Conservation (phyloP, 2,329 filamentous ascomycete genomes). For the Diaporthe ilicicola region DNA sequence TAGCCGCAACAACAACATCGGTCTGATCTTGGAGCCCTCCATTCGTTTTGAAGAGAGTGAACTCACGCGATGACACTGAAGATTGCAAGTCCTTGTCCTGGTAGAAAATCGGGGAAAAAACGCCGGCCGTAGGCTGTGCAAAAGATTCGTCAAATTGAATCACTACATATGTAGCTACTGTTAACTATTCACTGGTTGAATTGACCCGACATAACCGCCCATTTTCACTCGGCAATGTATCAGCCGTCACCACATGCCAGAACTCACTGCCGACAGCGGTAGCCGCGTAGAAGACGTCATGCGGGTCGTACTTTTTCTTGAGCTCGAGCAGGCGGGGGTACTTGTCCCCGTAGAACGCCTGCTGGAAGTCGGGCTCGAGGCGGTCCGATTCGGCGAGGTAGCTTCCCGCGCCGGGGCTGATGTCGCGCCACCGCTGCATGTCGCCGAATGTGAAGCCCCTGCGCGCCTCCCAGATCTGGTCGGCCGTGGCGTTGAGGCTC, state of each 20-base stretch:
- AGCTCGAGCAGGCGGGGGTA: conserved; percentile 42
- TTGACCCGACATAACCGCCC: conserved; percentile 17
- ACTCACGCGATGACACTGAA: too few species aligned
- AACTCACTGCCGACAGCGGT: conserved; percentile 40
- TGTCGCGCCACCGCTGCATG: conserved; percentile 37
- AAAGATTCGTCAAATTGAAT: too few species aligned
- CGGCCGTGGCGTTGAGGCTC: not conserved
- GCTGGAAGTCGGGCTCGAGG: conserved; percentile 40
- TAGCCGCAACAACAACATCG: too few species aligned
- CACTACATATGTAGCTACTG: too few species aligned
- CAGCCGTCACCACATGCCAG: conserved; percentile 39
- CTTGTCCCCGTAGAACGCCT: conserved; percentile 43
- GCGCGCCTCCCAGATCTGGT: conserved; percentile 35
- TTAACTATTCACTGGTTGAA: not conserved
- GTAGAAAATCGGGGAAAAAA: too few species aligned
- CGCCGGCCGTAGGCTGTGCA: too few species aligned
- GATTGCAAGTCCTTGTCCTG: too few species aligned
- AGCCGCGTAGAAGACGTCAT: conserved; percentile 46
- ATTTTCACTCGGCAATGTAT: conserved; percentile 22
- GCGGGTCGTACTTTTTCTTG: conserved; percentile 50
- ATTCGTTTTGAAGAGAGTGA: too few species aligned
- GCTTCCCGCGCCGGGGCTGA: conserved; percentile 40
- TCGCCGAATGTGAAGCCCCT: conserved; percentile 38
- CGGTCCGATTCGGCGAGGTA: conserved; percentile 51
- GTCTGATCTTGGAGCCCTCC: too few species aligned